phyloP scores from a whole-genome alignment of 805 yeast genomes.

The Saccharomyces paradoxus region DNA sequence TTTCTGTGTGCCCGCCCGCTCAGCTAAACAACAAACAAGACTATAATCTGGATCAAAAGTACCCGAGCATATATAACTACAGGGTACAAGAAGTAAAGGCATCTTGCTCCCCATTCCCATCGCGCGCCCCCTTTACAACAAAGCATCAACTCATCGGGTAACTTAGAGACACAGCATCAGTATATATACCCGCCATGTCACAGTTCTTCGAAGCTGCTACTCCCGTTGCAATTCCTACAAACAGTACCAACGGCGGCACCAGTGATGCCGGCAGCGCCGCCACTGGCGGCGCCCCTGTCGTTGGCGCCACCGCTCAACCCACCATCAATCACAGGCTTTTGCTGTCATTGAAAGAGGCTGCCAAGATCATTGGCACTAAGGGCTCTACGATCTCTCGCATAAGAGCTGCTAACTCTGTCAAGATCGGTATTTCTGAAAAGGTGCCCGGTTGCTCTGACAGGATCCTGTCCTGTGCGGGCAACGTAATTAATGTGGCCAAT shows the following conservation, averaged over 20 bases:
- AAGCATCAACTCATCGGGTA: not conserved
- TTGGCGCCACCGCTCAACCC: conserved; percentile 3
- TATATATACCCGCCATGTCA: not conserved
- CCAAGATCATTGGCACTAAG: conserved; percentile 79
- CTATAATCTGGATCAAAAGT: not conserved
- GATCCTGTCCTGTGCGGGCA: conserved; percentile 70
- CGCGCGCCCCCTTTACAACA: not conserved
- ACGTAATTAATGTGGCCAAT: conserved; percentile 56
- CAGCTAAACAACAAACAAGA: not conserved
- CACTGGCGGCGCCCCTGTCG: conserved; percentile 1
- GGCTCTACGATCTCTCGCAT: conserved; percentile 72
- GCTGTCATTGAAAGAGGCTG: conserved; percentile 80
- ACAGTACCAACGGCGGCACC: not conserved
- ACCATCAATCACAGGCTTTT: conserved; percentile 38
- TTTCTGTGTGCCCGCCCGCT: not conserved
- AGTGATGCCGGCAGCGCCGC: conserved; percentile 1
- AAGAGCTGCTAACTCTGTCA: conserved; percentile 66
- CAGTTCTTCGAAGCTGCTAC: conserved; percentile 1
- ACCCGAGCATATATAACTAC: not conserved
- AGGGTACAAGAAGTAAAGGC: not conserved
- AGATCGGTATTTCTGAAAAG: conserved; percentile 79
- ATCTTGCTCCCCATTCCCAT: not conserved
- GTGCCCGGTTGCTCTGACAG: conserved; percentile 77
- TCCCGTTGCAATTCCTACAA: not conserved
- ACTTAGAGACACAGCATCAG: not conserved